These are phyloP conservation scores for Phytophthora crassamura DNA, from an alignment of 352 stramenopile genomes.

Conservation along the genomic window DNA sequence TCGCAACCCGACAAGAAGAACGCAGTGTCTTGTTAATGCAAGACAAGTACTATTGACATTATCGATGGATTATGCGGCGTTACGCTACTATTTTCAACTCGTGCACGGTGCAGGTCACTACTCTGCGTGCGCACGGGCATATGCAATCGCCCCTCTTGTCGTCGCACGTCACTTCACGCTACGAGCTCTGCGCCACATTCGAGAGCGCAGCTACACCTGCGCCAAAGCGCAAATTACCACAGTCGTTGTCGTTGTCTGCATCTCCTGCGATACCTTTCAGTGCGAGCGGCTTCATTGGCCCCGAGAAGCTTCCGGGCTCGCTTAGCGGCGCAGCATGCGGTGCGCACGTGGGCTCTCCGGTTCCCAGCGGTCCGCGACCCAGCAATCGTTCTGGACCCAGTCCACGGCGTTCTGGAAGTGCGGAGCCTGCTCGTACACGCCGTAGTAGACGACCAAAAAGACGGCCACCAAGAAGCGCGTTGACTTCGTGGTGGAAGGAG, in stretches of 20 bases:
- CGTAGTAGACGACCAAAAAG: conserved; percentile 65
- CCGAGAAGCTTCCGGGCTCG: conserved; percentile 55
- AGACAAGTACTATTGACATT: too few species aligned
- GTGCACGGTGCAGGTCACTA: conserved; percentile 32
- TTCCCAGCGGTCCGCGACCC: conserved; percentile 20
- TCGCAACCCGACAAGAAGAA: too few species aligned
- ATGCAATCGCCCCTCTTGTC: conserved; percentile 24
- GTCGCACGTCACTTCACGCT: conserved; percentile 14
- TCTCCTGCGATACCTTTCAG: conserved; percentile 44
- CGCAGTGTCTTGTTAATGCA: too few species aligned
- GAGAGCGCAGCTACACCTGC: conserved; percentile 13
- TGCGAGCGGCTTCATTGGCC: conserved; percentile 61
- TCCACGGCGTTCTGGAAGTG: conserved; percentile 55
- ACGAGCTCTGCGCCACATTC: conserved; percentile 13
- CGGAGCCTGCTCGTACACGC: conserved; percentile 55
- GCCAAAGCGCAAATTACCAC: conserved; percentile 53
- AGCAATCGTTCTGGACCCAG: conserved; percentile 55
- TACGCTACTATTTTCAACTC: conserved; percentile 6
- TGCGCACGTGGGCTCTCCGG: conserved; percentile 8
- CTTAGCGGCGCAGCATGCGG: conserved; percentile 22
- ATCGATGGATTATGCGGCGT: too few species aligned
- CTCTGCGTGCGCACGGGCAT: conserved; percentile 27
- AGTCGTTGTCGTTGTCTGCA: conserved; percentile 57
- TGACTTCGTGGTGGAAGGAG: too few species aligned
- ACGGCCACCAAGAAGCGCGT: too few species aligned